phyloP scores from a whole-genome alignment of 495 filamentous ascomycete species.

The Chaetomium cochliodes region DNA sequence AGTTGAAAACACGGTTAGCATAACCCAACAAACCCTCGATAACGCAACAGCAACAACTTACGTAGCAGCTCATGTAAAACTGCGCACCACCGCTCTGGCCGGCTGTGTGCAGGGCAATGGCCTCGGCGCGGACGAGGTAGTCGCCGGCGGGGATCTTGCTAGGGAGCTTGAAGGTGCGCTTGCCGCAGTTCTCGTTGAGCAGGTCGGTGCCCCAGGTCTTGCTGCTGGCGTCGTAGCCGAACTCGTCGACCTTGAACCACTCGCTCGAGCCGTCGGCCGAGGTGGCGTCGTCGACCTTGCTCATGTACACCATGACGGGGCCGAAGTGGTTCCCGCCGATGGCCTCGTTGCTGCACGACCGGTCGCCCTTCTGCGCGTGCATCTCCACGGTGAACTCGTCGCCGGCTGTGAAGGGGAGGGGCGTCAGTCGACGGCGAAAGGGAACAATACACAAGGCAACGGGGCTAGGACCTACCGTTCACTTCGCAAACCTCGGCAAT shows the following conservation, averaged over 20 bases:
- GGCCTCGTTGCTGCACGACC: slow-evolving; percentile 45
- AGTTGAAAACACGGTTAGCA: slow-evolving; percentile 24
- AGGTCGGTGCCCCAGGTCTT: slow-evolving; percentile 50
- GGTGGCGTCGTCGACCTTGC: slow-evolving; percentile 51
- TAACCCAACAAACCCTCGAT: too few relatives aligned
- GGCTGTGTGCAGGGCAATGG: slow-evolving; percentile 50
- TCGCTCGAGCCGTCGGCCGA: slow-evolving; percentile 41
- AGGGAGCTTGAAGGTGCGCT: slow-evolving; percentile 49
- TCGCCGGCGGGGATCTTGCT: slow-evolving; percentile 49
- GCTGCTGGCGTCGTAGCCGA: slow-evolving; percentile 43
- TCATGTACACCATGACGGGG: slow-evolving; percentile 54
- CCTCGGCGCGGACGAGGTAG: slow-evolving; percentile 55
- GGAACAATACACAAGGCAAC: too few relatives aligned
- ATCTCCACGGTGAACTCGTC: slow-evolving; percentile 34
- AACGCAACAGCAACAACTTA: slow-evolving; percentile 27
- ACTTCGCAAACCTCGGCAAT: slow-evolving; percentile 35
- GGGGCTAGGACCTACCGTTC: slow-evolving; percentile 30
- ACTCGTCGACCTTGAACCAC: slow-evolving; percentile 52
- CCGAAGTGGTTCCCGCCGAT: slow-evolving; percentile 52
- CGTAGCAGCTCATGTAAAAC: slow-evolving; percentile 54
- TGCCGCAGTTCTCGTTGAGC: slow-evolving; percentile 54
- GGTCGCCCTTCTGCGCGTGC: slow-evolving; percentile 42
- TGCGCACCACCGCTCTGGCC: slow-evolving; percentile 41
- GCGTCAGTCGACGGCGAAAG: slow-evolving; percentile 39
- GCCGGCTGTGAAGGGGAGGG: slow-evolving; percentile 37